Conservation (phyloP, 2,329 filamentous ascomycete species). For the Fusarium sambucinum region DNA sequence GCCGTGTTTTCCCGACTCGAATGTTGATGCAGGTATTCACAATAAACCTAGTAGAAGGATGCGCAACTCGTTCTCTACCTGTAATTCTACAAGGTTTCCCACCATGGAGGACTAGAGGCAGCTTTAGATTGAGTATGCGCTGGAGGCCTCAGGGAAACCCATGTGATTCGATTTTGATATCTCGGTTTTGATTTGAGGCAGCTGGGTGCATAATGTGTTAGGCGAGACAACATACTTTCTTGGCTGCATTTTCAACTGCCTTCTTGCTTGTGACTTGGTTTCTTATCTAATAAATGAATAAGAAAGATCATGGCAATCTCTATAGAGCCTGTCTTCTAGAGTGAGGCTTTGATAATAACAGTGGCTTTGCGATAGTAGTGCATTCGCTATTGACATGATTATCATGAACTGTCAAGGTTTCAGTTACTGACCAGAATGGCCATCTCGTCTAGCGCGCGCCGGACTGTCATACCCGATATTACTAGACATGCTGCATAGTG, state of each 20-base stretch:
- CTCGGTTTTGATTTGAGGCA: neutral
- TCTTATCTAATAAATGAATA: neutral
- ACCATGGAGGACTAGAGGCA: no score
- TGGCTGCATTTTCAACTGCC: neutral
- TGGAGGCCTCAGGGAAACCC: neutral
- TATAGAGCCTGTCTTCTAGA: neutral
- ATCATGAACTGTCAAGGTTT: rapidly evolving
- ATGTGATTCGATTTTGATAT: neutral
- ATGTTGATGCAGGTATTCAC: neutral
- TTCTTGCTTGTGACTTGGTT: neutral
- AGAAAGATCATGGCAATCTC: neutral
- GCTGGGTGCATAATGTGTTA: neutral
- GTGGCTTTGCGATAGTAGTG: neutral
- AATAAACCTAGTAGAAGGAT: neutral
- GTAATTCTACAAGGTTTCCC: neutral
- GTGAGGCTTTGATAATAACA: neutral
- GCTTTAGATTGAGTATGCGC: neutral
- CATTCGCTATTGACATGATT: no score
- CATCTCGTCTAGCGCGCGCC: neutral
- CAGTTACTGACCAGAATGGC: neutral
- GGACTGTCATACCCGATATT: neutral
- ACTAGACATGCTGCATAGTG: neutral
- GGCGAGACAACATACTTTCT: neutral
- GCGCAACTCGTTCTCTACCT: no score
- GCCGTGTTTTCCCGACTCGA: neutral